Evolutionary conservation across 2,329 filamentous ascomycete species (phyloP), one percentile per base, ranked within the genome.

Genomic region (Dothideomycetes sp.): DNA sequence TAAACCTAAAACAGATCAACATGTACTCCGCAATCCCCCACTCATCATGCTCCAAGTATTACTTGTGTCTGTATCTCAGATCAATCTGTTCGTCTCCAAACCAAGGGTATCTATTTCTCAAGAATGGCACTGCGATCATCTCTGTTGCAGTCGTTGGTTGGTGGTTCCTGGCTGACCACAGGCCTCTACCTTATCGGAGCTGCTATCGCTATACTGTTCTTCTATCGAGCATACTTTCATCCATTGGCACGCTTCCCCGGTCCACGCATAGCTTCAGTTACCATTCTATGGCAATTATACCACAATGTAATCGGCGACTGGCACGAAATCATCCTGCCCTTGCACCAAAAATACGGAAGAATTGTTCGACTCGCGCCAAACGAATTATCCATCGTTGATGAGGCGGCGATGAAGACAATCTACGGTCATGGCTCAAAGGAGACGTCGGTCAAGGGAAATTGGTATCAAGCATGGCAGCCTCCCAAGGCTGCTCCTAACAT

Each of bases 311-410:
- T 40, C 10, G 37, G 37, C 16, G 33, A 43, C 19, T 33, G 29
- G 34, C 34, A 38, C 18, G 34, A 39, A 0, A 53, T 45, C 1
- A 63, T 71, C 16, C 50, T 65, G 22, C 36, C 43, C 0, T 48
- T 65, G 1, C 64, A 66, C 44, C 31, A 52, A 5, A 45, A 54
- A 29, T 63, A 65, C 45, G 64, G 61, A 1, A 46, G 51, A 3
- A 50, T 64, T 2, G 60, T 68, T 13, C 57, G 65, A 2, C 56
- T 64, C 11, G 52, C 55, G 1, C 66, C 66, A 0, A 56, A 58
- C 25, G 54, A 64, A 18, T 48, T 69, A 3, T 61, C 55, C 13
- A 63, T 60, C 47, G 55, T 51, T 34, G 51, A 49, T 2, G 41
- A 52, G 2, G 29, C 50, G 12, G 47, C 51, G 2, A 56, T 47